These are phyloP conservation scores for Aspergillus diversus DNA, from an alignment of 495 filamentous ascomycete genomes.

Conservation along the genomic window DNA sequence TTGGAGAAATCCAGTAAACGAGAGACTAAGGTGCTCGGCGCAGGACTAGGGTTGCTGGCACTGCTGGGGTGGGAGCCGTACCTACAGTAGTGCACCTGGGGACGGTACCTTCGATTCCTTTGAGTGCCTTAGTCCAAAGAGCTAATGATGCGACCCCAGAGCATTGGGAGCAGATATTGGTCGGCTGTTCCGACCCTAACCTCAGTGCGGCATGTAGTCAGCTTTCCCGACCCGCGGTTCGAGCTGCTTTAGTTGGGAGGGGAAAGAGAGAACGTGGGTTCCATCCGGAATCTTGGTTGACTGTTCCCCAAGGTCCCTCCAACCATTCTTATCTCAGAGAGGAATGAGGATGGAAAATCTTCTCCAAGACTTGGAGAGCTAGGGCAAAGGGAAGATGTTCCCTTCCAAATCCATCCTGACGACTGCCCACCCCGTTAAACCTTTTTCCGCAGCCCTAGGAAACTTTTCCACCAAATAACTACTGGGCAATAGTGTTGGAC, in stretches of 20 bases:
- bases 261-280: conserved; percentile 14
- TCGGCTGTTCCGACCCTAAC: conserved; percentile 14
- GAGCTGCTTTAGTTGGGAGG: conserved; percentile 5
- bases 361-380: no score
- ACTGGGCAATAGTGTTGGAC: background rate
- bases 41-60: conserved; percentile 3
- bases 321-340: conserved; percentile 5
- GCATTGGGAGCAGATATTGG: conserved; percentile 10
- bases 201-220: conserved; percentile 16
- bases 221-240: conserved; percentile 20
- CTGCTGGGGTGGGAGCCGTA: background rate
- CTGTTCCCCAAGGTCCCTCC: conserved; percentile 16
- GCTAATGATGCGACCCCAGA: conserved; percentile 4
- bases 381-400: background rate
- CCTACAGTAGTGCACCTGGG: conserved; percentile 12
- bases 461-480: background rate
- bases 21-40: background rate
- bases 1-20: conserved; percentile 6
- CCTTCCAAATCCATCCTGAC: background rate
- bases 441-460: background rate
- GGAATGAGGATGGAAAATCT: conserved; percentile 5
- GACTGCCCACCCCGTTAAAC: background rate
- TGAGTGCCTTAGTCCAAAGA: background rate
- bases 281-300: conserved; percentile 24
- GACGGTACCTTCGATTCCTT: background rate